Base-by-base conservation (phyloP, 495 filamentous ascomycete species). In the Cairneyella variabilis region DNA sequence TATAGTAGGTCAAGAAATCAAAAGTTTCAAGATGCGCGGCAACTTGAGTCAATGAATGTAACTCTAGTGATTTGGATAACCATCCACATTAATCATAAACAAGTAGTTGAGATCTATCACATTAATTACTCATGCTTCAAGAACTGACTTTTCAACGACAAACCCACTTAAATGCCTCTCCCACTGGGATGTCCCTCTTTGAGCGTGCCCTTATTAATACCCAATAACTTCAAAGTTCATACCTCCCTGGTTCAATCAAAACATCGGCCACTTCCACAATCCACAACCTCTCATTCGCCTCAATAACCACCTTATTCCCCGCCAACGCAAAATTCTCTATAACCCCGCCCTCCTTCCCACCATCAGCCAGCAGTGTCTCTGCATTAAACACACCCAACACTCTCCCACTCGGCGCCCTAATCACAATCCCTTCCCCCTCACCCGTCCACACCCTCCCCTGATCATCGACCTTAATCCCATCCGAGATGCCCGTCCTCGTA, bases 401-500 rank as follows among this genome's bases (percentile, higher is more conserved):
- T 16, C 25, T 45, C 9, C 41, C 41, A 5, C 8, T 21, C 17
- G 17, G 9, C 8, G 8, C 16, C 17, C 41, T 21, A 26, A 45
- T 21, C 17, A 45, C 41, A 26, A 45, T 45, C 17, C 41, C 41
- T 6, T 9, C 9, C 17, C 9, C 17, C 38, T 41, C 38, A 18
- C 38, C 38, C 38, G 38, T 41, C 44, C 22, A 48, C 22, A 48
- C 44, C 11, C 23, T 16, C 17, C 44, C 44, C 5, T 30, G 5
- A 30, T 34, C 27, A 48, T 48, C 44, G 10, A 48, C 44, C 12
- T 48, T 28, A 34, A 48, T 48, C 4, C 44, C 44, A 20, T 48
- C 44, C 3, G 44, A 14, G 12, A 48, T 25, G 20, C 44, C 44
- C 10, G 44, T 48, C 12, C 23, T 8, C 9, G n/a, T 17, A 30